A percentile compares a stretch with the other conserved stretches of the same genome.
Conservation (phyloP, 768 basidiomycete species). For the Inosperma sp. region DNA sequence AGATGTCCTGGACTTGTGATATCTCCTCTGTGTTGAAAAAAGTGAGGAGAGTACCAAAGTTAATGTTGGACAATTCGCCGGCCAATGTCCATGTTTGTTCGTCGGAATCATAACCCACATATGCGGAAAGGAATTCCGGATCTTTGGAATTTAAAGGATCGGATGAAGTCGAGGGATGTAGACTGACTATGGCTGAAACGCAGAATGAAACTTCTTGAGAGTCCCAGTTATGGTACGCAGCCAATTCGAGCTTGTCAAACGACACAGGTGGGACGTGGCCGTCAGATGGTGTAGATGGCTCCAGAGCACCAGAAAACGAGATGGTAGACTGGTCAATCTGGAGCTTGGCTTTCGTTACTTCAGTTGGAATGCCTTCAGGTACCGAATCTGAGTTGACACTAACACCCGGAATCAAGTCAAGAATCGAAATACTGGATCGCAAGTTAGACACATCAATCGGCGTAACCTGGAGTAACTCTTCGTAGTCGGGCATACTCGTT, state of each 20-base stretch:
- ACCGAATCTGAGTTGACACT: background rate
- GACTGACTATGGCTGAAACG: background rate
- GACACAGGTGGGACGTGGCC: background rate
- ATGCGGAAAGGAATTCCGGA: background rate
- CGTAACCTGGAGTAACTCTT: background rate
- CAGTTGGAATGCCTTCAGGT: background rate
- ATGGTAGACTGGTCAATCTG: background rate
- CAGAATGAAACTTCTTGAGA: background rate
- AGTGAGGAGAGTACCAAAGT: background rate
- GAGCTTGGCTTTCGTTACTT: background rate
- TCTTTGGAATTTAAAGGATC: background rate
- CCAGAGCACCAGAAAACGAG: background rate
- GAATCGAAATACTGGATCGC: background rate
- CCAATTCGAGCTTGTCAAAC: background rate
- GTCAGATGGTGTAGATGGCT: background rate
- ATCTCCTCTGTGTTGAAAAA: background rate
- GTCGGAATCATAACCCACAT: background rate
- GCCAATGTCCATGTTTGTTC: background rate
- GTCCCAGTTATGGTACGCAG: background rate
- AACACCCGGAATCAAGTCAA: background rate
- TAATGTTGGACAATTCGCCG: background rate
- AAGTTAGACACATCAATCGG: background rate
- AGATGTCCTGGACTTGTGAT: background rate
- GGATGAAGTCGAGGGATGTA: background rate
- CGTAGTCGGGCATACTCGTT: background rate